A percentile compares a stretch with the other conserved stretches of the same genome.
Evolutionary conservation across 1,139 yeast species (phyloP).

Genomic region (Magnusiomyces ingens): DNA sequence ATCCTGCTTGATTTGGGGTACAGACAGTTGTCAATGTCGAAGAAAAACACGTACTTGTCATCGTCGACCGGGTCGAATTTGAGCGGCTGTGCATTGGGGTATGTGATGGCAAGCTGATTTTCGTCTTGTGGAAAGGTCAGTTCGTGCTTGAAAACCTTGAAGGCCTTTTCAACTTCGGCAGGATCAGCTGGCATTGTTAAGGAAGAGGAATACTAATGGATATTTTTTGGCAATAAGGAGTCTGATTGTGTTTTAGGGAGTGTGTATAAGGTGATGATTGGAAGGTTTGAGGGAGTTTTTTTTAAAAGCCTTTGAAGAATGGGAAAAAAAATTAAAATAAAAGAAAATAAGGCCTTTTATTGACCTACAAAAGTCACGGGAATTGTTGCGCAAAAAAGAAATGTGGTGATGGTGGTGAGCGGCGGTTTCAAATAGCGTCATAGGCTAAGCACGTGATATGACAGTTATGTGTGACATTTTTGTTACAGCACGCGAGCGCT

Average conservation of each 20-base stretch:
- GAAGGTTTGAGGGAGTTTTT: too few species aligned
- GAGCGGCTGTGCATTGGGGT: constrained; percentile 10
- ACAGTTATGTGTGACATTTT: too few species aligned
- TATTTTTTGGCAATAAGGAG: not conserved
- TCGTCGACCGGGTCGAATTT: constrained; percentile 10
- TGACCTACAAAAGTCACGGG: too few species aligned
- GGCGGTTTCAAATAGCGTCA: too few species aligned
- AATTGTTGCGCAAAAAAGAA: too few species aligned
- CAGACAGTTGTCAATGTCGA: constrained; percentile 88
- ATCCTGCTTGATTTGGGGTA: constrained; percentile 68
- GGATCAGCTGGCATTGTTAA: too few species aligned
- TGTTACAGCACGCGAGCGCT: too few species aligned
- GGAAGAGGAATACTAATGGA: too few species aligned
- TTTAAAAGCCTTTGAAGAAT: not conserved
- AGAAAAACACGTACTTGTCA: constrained; percentile 52
- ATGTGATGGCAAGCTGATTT: constrained; percentile 2
- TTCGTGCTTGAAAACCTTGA: not conserved
- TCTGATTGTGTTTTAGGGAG: not conserved
- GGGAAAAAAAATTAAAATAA: not conserved
- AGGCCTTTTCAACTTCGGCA: too few species aligned
- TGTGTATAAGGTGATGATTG: too few species aligned
- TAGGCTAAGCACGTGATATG: too few species aligned
- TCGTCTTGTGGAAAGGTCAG: constrained; percentile 1
- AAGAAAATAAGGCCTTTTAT: not conserved
- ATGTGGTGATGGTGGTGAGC: too few species aligned